Evolutionary conservation across 441 rosid species (phyloP).

Genomic region (Croton setiger): DNA sequence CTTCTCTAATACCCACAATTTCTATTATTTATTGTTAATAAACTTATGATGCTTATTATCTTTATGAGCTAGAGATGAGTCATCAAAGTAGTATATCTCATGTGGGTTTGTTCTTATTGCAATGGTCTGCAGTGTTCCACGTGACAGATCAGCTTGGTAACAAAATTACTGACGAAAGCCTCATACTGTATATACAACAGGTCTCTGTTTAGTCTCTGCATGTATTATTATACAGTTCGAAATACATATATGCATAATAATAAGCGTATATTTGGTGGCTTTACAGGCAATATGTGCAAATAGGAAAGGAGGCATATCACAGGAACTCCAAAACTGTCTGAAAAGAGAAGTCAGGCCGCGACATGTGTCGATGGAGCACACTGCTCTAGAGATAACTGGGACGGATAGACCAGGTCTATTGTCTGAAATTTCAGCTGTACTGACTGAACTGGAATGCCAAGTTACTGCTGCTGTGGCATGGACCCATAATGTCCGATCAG

Average conservation of each 20-base stretch:
- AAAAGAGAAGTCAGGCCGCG: conserved; percentile 51
- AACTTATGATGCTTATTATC: background rate
- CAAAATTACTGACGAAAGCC: conserved; percentile 75
- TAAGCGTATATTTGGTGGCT: background rate
- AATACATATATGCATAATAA: background rate
- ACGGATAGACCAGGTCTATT: conserved; percentile 67
- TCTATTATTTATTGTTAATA: background rate
- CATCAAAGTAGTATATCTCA: conserved; percentile 17
- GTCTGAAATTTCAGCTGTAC: conserved; percentile 74
- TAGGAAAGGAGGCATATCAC: conserved; percentile 45
- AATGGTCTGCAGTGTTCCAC: conserved; percentile 69
- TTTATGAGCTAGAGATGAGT: conserved; percentile 20
- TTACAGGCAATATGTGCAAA: conserved; percentile 61
- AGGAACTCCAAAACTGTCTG: conserved; percentile 38
- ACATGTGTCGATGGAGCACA: conserved; percentile 58
- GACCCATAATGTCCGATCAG: conserved; percentile 76
- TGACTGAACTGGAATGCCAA: conserved; percentile 58
- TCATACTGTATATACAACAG: conserved; percentile 74
- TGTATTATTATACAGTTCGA: background rate
- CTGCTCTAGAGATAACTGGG: conserved; percentile 71
- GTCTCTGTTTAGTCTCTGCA: conserved; percentile 24
- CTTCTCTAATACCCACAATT: background rate
- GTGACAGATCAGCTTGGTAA: conserved; percentile 91
- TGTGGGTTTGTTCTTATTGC: conserved; percentile 21
- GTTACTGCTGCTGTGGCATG: conserved; percentile 68